Conservation (phyloP, 2,329 filamentous ascomycete genomes). For the Pseudogymnoascus sp. region DNA sequence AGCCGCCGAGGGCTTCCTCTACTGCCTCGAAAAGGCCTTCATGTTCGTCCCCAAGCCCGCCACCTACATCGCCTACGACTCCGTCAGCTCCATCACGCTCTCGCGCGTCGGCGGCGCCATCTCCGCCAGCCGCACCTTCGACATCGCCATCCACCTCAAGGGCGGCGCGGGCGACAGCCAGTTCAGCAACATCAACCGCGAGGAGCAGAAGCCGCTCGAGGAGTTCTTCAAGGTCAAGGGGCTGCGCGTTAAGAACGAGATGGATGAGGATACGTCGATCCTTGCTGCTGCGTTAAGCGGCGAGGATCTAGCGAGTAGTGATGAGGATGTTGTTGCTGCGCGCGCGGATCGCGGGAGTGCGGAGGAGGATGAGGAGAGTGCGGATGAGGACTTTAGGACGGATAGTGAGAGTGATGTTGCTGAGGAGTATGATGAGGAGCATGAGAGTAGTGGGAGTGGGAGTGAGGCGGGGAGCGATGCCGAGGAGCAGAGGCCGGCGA, state of each 20-base stretch:
- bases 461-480: conserved; percentile 57
- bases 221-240: conserved; percentile 95
- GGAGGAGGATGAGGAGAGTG: conserved; percentile 90
- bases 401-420: conserved; percentile 92
- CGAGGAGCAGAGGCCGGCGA: conserved; percentile 41
- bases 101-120: conserved; percentile 91
- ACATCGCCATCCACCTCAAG: conserved; percentile 91
- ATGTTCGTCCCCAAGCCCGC: conserved; percentile 99
- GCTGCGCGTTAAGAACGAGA: conserved; percentile 95
- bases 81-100: conserved; percentile 85
- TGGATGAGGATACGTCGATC: conserved; percentile 70
- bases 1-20: conserved; percentile 93
- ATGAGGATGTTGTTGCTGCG: conserved; percentile 66
- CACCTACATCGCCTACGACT: conserved; percentile 93
- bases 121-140: conserved; percentile 89
- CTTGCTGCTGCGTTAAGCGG: conserved; percentile 77
- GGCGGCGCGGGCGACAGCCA: conserved; percentile 78
- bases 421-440: conserved; percentile 87
- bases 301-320: conserved; percentile 62
- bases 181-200: conserved; percentile 98
- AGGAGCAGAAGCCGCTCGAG: conserved; percentile 94
- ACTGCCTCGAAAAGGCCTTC: conserved; percentile 95
- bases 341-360: conserved; percentile 78
- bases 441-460: conserved; percentile 72
- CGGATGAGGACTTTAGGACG: conserved; percentile 91